Percentiles rank a stretch among this genome's conserved stretches.
phyloP scores from a whole-genome alignment of 1,139 yeast genomes.

The Candida tropicalis region DNA sequence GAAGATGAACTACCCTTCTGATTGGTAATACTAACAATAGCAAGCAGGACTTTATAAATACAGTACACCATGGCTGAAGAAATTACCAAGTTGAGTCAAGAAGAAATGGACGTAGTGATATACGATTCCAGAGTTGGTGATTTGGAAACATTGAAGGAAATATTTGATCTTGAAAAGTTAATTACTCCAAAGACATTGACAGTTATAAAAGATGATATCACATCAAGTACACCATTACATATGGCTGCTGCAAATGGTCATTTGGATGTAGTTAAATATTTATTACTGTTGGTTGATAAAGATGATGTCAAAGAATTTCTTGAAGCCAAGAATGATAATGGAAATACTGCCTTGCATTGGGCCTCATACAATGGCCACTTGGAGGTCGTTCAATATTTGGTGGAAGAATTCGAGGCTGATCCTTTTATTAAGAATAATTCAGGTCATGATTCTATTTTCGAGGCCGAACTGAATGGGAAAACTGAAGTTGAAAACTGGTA shows the following conservation, averaged over 20 bases:
- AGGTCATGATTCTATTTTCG: conserved; percentile 83
- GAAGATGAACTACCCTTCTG: no score
- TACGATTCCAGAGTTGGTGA: conserved; percentile 90
- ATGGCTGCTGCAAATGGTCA: conserved; percentile 97
- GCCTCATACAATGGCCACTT: conserved; percentile 88
- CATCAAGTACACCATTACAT: conserved; percentile 79
- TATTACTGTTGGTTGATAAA: conserved; percentile 51
- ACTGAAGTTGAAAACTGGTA: conserved; percentile 72
- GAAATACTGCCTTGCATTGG: conserved; percentile 96
- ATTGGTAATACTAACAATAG: no score
- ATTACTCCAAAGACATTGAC: conserved; percentile 54
- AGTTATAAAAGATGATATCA: conserved; percentile 60
- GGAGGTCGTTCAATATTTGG: conserved; percentile 65
- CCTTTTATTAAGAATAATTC: conserved; percentile 74
- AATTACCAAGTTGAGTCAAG: conserved; percentile 43
- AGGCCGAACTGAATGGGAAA: conserved; percentile 77
- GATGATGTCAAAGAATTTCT: conserved; percentile 52
- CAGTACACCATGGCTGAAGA: conserved; percentile 8
- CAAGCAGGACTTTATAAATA: no score
- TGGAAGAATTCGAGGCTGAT: conserved; percentile 77
- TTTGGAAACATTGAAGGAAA: conserved; percentile 66
- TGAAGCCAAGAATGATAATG: conserved; percentile 67
- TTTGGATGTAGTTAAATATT: conserved; percentile 61
- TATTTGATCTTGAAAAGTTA: conserved; percentile 50
- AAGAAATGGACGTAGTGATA: conserved; percentile 79